A percentile compares a stretch with the other conserved stretches of the same genome.
Evolutionary conservation across 2,329 filamentous ascomycete species (phyloP).

Genomic region (Canariomyces notabilis): DNA sequence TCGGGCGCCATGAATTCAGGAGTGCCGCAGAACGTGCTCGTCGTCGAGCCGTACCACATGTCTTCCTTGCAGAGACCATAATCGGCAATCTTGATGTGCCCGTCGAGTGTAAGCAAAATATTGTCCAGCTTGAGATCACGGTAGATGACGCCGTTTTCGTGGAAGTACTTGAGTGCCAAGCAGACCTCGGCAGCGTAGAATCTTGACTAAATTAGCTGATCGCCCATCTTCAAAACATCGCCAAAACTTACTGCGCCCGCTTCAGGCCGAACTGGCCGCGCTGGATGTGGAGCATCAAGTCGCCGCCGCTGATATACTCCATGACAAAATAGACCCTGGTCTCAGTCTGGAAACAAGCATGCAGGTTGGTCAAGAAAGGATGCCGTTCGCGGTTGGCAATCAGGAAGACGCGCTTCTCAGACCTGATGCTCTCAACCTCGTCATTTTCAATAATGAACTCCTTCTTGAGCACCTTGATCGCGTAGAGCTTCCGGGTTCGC

Average conservation of each 20-base stretch:
- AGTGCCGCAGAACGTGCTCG: conserved; percentile 98
- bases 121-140: conserved; percentile 91
- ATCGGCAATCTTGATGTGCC: conserved; percentile 97
- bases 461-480: conserved; percentile 98
- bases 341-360: conserved; percentile 98
- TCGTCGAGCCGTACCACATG: conserved; percentile 98
- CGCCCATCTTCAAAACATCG: conserved; percentile 5
- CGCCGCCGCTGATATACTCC: conserved; percentile 98
- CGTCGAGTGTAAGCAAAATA: conserved; percentile 88
- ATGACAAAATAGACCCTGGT: conserved; percentile 98
- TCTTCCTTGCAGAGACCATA: conserved; percentile 99
- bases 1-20: conserved; percentile 99
- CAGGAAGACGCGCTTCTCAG: conserved; percentile 94
- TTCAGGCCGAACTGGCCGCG: conserved; percentile 93
- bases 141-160: conserved; percentile 98
- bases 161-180: conserved; percentile 96
- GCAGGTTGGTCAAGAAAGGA: conserved; percentile 89
- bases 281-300: conserved; percentile 98
- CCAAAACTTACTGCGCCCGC: conserved; percentile 73
- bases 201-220: conserved; percentile 39
- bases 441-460: conserved; percentile 99
- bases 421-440: conserved; percentile 95
- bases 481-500: conserved; percentile 83
- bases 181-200: conserved; percentile 98
- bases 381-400: conserved; percentile 96